Evolutionary conservation across 2,329 filamentous ascomycete genomes (phyloP), one percentile per base, ranked within the genome.

Genomic region (Pleoardoris graminearum): DNA sequence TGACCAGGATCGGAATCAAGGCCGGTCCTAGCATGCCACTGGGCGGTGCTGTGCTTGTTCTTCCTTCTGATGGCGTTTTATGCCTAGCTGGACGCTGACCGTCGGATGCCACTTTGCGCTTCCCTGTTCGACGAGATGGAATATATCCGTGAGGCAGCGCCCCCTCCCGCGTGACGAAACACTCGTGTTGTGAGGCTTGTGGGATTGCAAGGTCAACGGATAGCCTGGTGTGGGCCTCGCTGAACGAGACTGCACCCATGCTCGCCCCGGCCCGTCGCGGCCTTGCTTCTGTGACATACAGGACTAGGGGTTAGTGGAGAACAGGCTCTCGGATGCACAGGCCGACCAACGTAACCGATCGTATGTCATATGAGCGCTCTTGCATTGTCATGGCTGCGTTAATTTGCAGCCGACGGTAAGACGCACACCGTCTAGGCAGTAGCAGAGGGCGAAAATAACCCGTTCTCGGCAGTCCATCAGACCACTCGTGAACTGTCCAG

Each of bases 231-330:
- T 60, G 60, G 61, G 59, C 61, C 55, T 55, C 55, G 60, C 54
- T 61, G 63, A 62, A 55, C 56, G 52, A 41, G 59, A 58, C 50
- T 53, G 51, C 60, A 64, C 61, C 68, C 65, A 62, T 68, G 65
- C 63, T 51, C 50, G 67, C 63, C 60, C 63, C 68, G 68, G 67
- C 62, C 69, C 67, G 68, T 70, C 61, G 67, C 67, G 63, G 63
- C 55, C 55, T 65, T 60, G 54, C 50, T 39, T 54, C 29, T 60
- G 64, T 68, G 64, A 69, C 64, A 56, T 58, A 60, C 58, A 61
- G 43, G 51, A 59, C 61, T 55, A 55, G 65, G 61, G 59, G 52
- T 57, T 14, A 14, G 57, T 60, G 63, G 61, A 60, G 65, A 54
- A 54, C 53, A 64, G 55, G 48, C 59, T 50, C 58, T 62, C 54